Conservation (phyloP, 2,329 filamentous ascomycete genomes). For the Calycina marina region DNA sequence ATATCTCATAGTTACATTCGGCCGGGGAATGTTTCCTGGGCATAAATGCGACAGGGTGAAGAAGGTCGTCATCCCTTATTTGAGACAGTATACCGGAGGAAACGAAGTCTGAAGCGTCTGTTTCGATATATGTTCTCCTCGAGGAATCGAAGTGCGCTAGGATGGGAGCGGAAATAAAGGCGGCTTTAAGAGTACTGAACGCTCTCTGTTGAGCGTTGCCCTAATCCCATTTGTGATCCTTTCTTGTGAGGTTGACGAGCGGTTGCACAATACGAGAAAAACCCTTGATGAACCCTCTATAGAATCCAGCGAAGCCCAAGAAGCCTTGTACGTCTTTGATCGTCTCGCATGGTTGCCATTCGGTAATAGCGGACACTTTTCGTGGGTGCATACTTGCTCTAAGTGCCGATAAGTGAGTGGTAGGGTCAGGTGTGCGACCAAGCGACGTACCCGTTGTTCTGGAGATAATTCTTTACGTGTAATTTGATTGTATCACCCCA, state of each 20-base stretch:
- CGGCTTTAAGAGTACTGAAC: neutral
- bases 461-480: neutral
- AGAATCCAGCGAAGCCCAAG: conserved; percentile 23
- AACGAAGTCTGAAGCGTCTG: neutral
- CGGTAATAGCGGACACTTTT: no score
- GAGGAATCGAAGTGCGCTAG: neutral
- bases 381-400: no score
- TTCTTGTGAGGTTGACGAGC: conserved; percentile 15
- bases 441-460: neutral
- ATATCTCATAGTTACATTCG: neutral
- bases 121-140: neutral
- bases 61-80: neutral
- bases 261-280: conserved; percentile 12
- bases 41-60: neutral
- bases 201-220: neutral
- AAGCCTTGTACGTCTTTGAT: conserved; percentile 18
- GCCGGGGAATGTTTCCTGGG: neutral
- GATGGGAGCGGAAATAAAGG: neutral
- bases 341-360: no score
- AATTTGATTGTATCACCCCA: neutral
- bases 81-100: neutral
- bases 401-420: no score
- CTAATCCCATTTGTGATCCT: neutral
- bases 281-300: conserved; percentile 18
- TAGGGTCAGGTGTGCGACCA: no score